Evolutionary conservation across 164 flowering plant species (phyloP).

Genomic region (Liriodendron chinense): DNA sequence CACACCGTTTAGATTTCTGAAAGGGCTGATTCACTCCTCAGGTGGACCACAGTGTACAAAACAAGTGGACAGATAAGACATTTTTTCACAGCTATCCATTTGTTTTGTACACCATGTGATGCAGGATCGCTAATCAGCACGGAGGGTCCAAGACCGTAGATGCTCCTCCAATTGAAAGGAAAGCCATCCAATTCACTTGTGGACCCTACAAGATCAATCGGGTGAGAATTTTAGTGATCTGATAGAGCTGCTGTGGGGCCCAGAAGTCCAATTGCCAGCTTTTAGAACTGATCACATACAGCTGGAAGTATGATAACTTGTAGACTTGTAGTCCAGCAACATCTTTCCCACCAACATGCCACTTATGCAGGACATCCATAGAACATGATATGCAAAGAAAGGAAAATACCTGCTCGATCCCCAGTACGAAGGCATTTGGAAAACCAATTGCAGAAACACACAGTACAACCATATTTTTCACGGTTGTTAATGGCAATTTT

Average conservation of each 20-base stretch:
- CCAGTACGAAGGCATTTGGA: constrained; percentile 55
- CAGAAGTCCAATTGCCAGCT: too few relatives aligned
- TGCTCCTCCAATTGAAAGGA: not conserved
- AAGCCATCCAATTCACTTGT: not conserved
- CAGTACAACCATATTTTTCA: constrained; percentile 33
- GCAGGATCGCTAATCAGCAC: not conserved
- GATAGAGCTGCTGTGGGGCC: too few relatives aligned
- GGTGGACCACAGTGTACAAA: not conserved
- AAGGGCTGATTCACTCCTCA: not conserved
- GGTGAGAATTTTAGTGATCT: too few relatives aligned
- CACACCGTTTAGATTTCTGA: not conserved
- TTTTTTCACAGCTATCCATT: not conserved
- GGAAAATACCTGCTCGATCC: constrained; percentile 47
- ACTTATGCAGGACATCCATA: not conserved
- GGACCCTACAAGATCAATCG: too few relatives aligned
- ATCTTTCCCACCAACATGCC: not conserved
- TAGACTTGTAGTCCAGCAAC: not conserved
- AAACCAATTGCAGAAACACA: constrained; percentile 84
- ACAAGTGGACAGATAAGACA: not conserved
- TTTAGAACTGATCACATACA: too few relatives aligned
- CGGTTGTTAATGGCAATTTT: constrained; percentile 39
- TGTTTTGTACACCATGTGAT: not conserved
- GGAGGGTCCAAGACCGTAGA: not conserved
- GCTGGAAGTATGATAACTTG: not conserved
- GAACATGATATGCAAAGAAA: constrained; percentile 1